phyloP scores from a whole-genome alignment of 23 red algal species.

The Gracilaria caudata region DNA sequence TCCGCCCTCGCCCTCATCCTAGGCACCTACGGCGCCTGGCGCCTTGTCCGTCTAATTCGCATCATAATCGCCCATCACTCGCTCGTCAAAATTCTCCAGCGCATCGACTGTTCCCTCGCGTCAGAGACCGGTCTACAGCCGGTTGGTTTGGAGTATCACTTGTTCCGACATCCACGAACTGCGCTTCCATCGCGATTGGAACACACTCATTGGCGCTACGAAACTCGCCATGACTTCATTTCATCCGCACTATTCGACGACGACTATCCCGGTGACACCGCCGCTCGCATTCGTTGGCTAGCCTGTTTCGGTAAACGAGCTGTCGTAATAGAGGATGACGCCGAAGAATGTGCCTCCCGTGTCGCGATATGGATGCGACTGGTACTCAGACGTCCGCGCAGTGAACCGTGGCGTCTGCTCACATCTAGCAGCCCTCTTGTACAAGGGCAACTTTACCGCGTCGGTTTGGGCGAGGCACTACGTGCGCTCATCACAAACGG shows the following conservation, averaged over 20 bases:
- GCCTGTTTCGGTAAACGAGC: conserved; percentile 37
- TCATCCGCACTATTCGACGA: conserved; percentile 53
- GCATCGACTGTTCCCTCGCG: conserved; percentile 30
- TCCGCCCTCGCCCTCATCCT: conserved; percentile 50
- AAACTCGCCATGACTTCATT: conserved; percentile 56
- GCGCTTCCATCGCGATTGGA: background rate
- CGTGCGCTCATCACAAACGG: conserved; percentile 46
- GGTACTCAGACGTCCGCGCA: conserved; percentile 43
- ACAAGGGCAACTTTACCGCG: conserved; percentile 27
- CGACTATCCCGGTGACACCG: conserved; percentile 50
- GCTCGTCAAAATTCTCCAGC: conserved; percentile 51
- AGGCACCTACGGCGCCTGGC: conserved; percentile 52
- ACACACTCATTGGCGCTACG: conserved; percentile 31
- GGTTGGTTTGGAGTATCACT: conserved; percentile 46
- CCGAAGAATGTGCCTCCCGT: conserved; percentile 49
- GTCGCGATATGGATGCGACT: conserved; percentile 59
- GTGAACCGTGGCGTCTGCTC: conserved; percentile 59
- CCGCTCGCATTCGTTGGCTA: conserved; percentile 53
- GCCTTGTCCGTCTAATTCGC: conserved; percentile 33
- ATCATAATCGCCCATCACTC: conserved; percentile 49
- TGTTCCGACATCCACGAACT: conserved; percentile 25
- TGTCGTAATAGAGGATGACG: conserved; percentile 45
- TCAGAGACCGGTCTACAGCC: conserved; percentile 17
- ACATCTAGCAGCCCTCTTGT: conserved; percentile 51
- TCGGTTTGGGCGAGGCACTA: conserved; percentile 33